phyloP scores from a whole-genome alignment of 169 alveolate species.

The Eimeria sp. region DNA sequence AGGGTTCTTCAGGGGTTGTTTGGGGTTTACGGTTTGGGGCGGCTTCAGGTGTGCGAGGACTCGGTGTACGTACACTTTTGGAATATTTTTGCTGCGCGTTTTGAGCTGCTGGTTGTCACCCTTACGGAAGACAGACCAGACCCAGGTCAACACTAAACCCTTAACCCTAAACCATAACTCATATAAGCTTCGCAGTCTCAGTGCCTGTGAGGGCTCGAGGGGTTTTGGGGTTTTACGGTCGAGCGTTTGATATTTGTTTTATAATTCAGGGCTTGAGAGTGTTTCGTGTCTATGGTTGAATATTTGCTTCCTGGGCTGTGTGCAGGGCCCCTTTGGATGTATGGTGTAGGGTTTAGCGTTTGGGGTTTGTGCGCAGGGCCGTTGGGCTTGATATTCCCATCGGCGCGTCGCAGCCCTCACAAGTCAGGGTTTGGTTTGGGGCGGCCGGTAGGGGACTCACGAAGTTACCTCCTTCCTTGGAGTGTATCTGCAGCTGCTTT shows the following conservation, averaged over 20 bases:
- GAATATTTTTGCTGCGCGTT: conserved; percentile 61
- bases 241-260: background rate
- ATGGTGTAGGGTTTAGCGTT: too few relatives aligned
- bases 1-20: background rate
- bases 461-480: conserved; percentile 50
- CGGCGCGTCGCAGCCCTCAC: conserved; percentile 45
- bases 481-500: conserved; percentile 60
- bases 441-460: background rate
- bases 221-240: background rate
- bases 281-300: background rate
- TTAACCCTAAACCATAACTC: conserved; percentile 19
- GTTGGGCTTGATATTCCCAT: conserved; percentile 47
- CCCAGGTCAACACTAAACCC: background rate
- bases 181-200: background rate
- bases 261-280: background rate
- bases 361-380: conserved; percentile 59
- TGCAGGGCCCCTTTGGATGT: background rate
- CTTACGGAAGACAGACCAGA: background rate
- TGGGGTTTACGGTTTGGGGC: background rate
- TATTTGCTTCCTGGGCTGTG: background rate
- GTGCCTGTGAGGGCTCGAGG: too few relatives aligned
- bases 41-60: conserved; percentile 74
- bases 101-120: conserved; percentile 70
- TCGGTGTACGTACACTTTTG: conserved; percentile 71
- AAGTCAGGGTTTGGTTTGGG: conserved; percentile 53